Conservation (phyloP, 768 basidiomycete species). For the Suillus tomentosus region DNA sequence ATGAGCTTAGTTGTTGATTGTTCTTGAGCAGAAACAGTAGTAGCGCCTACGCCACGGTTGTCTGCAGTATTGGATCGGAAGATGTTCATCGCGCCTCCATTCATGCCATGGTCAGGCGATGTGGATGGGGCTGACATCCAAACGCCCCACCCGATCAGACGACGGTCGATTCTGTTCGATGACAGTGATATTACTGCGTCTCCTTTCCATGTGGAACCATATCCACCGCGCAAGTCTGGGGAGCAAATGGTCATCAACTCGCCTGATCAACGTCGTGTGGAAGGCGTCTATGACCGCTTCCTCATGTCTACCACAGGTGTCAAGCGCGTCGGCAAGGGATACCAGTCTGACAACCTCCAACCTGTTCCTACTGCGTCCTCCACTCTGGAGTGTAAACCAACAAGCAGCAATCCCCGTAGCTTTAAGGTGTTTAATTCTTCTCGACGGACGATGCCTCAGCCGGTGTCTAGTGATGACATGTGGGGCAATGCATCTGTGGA, state of each 20-base stretch:
- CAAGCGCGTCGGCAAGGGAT: conserved; percentile 77
- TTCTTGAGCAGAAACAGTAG: conserved; percentile 33
- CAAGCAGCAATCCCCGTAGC: conserved; percentile 22
- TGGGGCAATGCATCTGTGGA: conserved; percentile 55
- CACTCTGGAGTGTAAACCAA: conserved; percentile 22
- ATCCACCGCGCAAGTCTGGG: conserved; percentile 49
- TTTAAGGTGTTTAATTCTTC: conserved; percentile 33
- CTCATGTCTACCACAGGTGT: conserved; percentile 82
- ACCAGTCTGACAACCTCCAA: conserved; percentile 67
- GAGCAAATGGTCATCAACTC: conserved; percentile 47
- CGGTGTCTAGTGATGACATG: conserved; percentile 67
- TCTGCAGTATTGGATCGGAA: conserved; percentile 70
- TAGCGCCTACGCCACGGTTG: conserved; percentile 51
- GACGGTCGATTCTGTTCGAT: conserved; percentile 25
- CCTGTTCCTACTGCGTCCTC: conserved; percentile 39
- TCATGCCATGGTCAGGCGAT: conserved; percentile 40
- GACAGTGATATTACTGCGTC: conserved; percentile 60
- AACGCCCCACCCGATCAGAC: conserved; percentile 21
- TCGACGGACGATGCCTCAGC: conserved; percentile 66
- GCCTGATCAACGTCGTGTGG: conserved; percentile 60
- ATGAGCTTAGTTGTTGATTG: conserved; percentile 7
- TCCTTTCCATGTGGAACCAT: conserved; percentile 64
- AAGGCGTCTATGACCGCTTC: conserved; percentile 81
- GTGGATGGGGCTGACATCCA: conserved; percentile 28
- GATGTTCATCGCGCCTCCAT: conserved; percentile 61